phyloP scores from a whole-genome alignment of 2,329 filamentous ascomycete species.

The Penicillium sp. region DNA sequence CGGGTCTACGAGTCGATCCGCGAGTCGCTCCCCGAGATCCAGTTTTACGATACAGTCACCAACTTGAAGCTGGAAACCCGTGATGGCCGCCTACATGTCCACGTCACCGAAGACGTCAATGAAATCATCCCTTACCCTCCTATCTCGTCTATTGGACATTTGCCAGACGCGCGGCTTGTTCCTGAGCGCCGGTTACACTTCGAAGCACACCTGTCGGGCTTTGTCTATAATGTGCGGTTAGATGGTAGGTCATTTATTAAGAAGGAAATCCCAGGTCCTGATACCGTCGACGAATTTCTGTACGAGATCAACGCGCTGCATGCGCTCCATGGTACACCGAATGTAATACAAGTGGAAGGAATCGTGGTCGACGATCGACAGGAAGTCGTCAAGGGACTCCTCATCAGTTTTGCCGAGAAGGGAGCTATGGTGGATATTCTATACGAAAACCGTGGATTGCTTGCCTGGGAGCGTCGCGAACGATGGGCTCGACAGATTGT shows the following conservation, averaged over 20 bases:
- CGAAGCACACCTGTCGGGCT: constrained; percentile 91
- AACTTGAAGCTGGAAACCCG: constrained; percentile 92
- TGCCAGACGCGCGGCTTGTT: constrained; percentile 58
- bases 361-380: constrained; percentile 81
- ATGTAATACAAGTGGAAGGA: constrained; percentile 85
- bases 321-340: constrained; percentile 70
- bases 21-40: constrained; percentile 88
- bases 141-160: constrained; percentile 73
- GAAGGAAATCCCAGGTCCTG: constrained; percentile 95
- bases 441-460: constrained; percentile 71
- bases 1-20: constrained; percentile 95
- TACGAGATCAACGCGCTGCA: constrained; percentile 98
- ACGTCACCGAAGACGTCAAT: constrained; percentile 96
- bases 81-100: constrained; percentile 86
- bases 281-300: constrained; percentile 93
- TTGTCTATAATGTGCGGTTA: constrained; percentile 90
- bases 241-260: constrained; percentile 78
- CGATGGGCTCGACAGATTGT: constrained; percentile 93
- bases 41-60: constrained; percentile 95
- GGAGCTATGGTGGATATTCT: constrained; percentile 90
- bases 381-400: constrained; percentile 78
- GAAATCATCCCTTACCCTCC: constrained; percentile 90
- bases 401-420: constrained; percentile 85
- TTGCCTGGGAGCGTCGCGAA: constrained; percentile 75
- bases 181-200: constrained; percentile 78